A percentile compares a stretch with the other conserved stretches of the same genome.
These are phyloP conservation scores for Neonectria faginata DNA, from an alignment of 2,329 filamentous ascomycete genomes.

Conservation along the genomic window DNA sequence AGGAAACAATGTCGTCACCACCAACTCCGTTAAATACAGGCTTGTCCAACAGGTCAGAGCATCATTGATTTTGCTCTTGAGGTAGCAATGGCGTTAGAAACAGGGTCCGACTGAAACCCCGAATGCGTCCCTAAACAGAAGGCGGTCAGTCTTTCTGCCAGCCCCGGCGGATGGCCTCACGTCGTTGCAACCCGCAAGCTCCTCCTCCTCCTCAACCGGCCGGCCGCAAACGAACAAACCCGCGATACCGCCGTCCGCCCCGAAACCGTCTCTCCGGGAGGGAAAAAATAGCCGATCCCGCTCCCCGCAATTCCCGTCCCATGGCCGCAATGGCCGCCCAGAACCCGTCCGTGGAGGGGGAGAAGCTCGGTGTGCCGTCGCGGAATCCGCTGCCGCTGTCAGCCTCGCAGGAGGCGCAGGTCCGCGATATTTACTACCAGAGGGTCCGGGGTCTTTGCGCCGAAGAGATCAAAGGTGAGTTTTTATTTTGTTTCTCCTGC, in stretches of 20 bases:
- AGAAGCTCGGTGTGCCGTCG: slow-evolving; percentile 63
- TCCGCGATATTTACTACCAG: slow-evolving; percentile 83
- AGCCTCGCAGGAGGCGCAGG: slow-evolving; percentile 82
- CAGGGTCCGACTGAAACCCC: background rate
- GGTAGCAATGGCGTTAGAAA: background rate
- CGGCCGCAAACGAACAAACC: background rate
- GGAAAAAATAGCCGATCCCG: slow-evolving; percentile 2
- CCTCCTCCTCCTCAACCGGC: slow-evolving; percentile 34
- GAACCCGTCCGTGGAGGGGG: slow-evolving; percentile 50
- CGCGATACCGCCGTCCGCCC: slow-evolving; percentile 13
- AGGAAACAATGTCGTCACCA: background rate
- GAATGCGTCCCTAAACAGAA: slow-evolving; percentile 21
- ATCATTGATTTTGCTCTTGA: background rate
- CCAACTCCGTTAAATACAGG: background rate
- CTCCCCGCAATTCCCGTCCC: slow-evolving; percentile 20
- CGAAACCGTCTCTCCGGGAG: background rate
- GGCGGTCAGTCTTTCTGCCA: slow-evolving; percentile 41
- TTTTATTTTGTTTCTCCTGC: background rate
- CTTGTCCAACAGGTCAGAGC: background rate
- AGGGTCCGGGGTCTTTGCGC: slow-evolving; percentile 81
- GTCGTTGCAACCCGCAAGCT: slow-evolving; percentile 41
- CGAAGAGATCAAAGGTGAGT: slow-evolving; percentile 79
- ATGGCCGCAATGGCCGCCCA: slow-evolving; percentile 52
- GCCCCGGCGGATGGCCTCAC: slow-evolving; percentile 38
- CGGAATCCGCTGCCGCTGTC: slow-evolving; percentile 87